Conservation (phyloP, 75 land plant genomes). For the Chamaecyparis obtusa region DNA sequence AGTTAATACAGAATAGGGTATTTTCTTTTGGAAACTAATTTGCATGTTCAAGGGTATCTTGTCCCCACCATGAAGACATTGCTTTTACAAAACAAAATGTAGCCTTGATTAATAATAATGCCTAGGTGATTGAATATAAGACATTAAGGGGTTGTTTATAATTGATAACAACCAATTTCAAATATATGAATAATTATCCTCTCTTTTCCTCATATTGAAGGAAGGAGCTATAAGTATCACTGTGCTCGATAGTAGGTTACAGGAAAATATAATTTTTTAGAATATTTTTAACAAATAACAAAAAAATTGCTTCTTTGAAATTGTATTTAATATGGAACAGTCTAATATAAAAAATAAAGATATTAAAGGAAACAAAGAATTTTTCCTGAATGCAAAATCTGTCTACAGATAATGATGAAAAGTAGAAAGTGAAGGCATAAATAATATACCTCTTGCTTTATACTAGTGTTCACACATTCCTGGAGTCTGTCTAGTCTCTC, state of each 20-base stretch:
- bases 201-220: background rate
- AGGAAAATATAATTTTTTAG: background rate
- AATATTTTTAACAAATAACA: background rate
- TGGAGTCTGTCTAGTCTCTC: slow-evolving; percentile 40
- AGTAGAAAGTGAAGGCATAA: background rate
- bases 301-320: background rate
- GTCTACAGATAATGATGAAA: background rate
- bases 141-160: background rate
- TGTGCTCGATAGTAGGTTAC: background rate
- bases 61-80: too few species aligned
- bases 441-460: slow-evolving; percentile 65
- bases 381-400: background rate
- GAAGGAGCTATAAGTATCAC: background rate
- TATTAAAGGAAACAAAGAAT: background rate
- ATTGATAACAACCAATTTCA: background rate
- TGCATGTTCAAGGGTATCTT: too few species aligned
- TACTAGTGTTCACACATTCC: slow-evolving; percentile 53
- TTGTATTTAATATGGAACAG: background rate
- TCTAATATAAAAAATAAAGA: background rate
- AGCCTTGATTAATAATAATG: too few species aligned
- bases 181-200: background rate
- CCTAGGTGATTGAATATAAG: too few species aligned
- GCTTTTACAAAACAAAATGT: too few species aligned
- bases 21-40: too few species aligned
- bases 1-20: too few species aligned